These are phyloP conservation scores for Yarrowia yakushimensis DNA, from an alignment of 805 yeast genomes.

Conservation along the genomic window DNA sequence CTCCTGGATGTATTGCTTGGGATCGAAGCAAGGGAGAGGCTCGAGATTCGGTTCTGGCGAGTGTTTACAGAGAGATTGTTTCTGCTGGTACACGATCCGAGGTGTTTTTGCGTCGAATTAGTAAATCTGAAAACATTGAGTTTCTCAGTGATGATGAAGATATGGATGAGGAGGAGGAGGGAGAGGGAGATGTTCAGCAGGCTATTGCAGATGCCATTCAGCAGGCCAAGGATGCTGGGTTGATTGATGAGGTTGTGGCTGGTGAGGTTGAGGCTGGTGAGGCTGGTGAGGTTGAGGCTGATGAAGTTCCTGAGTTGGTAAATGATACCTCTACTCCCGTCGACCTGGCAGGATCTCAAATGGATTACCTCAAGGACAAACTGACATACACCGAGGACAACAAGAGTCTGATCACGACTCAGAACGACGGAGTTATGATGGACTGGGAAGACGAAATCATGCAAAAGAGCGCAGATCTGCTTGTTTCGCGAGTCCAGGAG, in stretches of 20 bases:
- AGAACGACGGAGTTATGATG: constrained; percentile 95
- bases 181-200: constrained; percentile 26
- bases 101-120: constrained; percentile 66
- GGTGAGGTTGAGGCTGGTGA: neutral
- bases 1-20: constrained; percentile 77
- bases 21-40: constrained; percentile 29
- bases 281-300: constrained; percentile 14
- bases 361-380: constrained; percentile 60
- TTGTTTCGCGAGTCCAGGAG: constrained; percentile 43
- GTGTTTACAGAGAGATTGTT: constrained; percentile 51
- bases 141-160: constrained; percentile 37
- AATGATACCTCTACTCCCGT: neutral
- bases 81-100: constrained; percentile 92
- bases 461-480: constrained; percentile 72
- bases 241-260: neutral
- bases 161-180: constrained; percentile 27
- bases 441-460: constrained; percentile 86
- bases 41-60: constrained; percentile 48
- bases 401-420: constrained; percentile 66
- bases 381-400: constrained; percentile 55
- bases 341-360: constrained; percentile 44
- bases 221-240: constrained; percentile 10
- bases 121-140: constrained; percentile 42
- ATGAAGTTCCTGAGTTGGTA: constrained; percentile 5
- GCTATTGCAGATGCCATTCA: neutral